phyloP scores from a whole-genome alignment of 208 protist genomes.

The Wallacemonas sp. region DNA sequence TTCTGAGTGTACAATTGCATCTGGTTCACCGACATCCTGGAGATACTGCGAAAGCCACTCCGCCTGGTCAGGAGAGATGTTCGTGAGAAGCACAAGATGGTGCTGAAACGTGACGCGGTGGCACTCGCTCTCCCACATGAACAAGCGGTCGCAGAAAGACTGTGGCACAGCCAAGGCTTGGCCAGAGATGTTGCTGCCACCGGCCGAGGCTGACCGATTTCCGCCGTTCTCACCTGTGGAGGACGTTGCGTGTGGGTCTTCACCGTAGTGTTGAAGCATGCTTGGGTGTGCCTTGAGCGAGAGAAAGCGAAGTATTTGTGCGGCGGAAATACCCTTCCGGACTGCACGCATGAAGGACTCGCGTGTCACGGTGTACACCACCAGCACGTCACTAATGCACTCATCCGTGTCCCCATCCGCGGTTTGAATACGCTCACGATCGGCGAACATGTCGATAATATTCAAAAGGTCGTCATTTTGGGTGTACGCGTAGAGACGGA shows the following conservation, averaged over 20 bases:
- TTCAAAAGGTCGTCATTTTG: slow-evolving; percentile 66
- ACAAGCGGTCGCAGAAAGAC: slow-evolving; percentile 86
- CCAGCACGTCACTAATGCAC: slow-evolving; percentile 58
- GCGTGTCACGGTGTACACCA: slow-evolving; percentile 84
- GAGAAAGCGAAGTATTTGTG: slow-evolving; percentile 83
- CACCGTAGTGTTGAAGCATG: slow-evolving; percentile 61
- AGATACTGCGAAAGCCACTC: slow-evolving; percentile 45
- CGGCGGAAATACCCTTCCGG: slow-evolving; percentile 66
- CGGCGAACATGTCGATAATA: slow-evolving; percentile 83
- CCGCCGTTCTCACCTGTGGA: not conserved
- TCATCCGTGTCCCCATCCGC: slow-evolving; percentile 16
- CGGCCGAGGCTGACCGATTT: not conserved
- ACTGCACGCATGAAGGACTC: slow-evolving; percentile 76
- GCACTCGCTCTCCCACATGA: slow-evolving; percentile 89
- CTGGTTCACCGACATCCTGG: slow-evolving; percentile 44
- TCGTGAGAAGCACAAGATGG: slow-evolving; percentile 68
- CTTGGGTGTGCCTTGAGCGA: slow-evolving; percentile 84
- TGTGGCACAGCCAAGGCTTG: slow-evolving; percentile 64
- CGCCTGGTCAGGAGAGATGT: slow-evolving; percentile 58
- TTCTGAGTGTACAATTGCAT: slow-evolving; percentile 66
- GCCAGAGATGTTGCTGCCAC: slow-evolving; percentile 11
- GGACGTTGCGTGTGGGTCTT: slow-evolving; percentile 9
- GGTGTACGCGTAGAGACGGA: slow-evolving; percentile 89
- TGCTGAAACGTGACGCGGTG: slow-evolving; percentile 74
- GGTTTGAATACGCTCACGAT: slow-evolving; percentile 37